A percentile compares a stretch with the other conserved stretches of the same genome.
Conservation (phyloP, 306 rosid genomes). For the Cucumis sativus region Cucumber_9930_V3 NC_026657.2:11706501-11707000, state of each 20-base stretch:
- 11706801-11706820: background rate
- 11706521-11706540: too few species aligned
- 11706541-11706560: too few species aligned
- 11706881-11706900: background rate
- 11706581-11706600: background rate
- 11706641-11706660: background rate
- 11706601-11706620: background rate
- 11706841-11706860: background rate
- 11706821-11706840: background rate
- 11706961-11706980: too few species aligned
- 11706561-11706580: background rate
- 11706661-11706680: too few species aligned
- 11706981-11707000: background rate
- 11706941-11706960: too few species aligned
- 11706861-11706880: slow-evolving; percentile 4
- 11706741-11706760: background rate
- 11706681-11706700: background rate
- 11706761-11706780: background rate
- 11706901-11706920: background rate
- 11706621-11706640: background rate
- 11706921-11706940: too few species aligned
- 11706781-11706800: background rate
- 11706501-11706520: too few species aligned
- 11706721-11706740: background rate
- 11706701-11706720: background rate